Evolutionary conservation across 495 filamentous ascomycete species (phyloP), one percentile per base, ranked within the genome.

Genomic region (Annulohypoxylon maeteangense): DNA sequence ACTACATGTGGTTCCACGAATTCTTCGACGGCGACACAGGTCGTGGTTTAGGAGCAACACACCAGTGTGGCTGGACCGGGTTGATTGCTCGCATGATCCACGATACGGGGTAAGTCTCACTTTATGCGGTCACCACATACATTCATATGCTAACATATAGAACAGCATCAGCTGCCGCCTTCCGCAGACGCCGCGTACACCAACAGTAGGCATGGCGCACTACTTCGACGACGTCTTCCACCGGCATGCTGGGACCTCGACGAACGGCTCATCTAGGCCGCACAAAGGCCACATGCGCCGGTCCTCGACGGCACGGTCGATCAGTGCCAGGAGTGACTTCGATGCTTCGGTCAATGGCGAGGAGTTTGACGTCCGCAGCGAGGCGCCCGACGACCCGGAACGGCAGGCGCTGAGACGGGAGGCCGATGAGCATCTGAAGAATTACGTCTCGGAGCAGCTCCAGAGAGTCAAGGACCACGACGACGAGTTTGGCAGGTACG

Each of bases 31-130:
- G 92, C 27, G 95, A 98, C 75, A 90, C 84, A 25, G 95, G 95
- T 14, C 89, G 93, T 56, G 95, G 95, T 5, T 84, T 98, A 7
- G 95, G 95, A 58, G 93, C 95, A 22, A 95, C 92, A 50, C 95
- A 98, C 79, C 95, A 98, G 78, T 97, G 93, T 67, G 95, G 95
- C 4, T 98, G 95, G 95, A 97, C 95, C n/a, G 95, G 95, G 0
- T 76, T 98, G 51, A 92, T 98, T 74, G 95, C 95, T 7, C 94
- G 96, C 76, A 89, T 98, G 88, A 98, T 98, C 57, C 95, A 98
- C 67, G 95, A 98, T 71, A 97, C 95, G 66, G 95, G 93, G 92
- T 91, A 87, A 79, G 90, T 79, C 27, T 60, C 10, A 57, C 57
- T 16, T 4, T 10, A 23, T 12, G 11, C 4, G 6, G 5, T 38